Base-by-base conservation (phyloP, 2,329 filamentous ascomycete species). In the Sporothrix humicola region DNA sequence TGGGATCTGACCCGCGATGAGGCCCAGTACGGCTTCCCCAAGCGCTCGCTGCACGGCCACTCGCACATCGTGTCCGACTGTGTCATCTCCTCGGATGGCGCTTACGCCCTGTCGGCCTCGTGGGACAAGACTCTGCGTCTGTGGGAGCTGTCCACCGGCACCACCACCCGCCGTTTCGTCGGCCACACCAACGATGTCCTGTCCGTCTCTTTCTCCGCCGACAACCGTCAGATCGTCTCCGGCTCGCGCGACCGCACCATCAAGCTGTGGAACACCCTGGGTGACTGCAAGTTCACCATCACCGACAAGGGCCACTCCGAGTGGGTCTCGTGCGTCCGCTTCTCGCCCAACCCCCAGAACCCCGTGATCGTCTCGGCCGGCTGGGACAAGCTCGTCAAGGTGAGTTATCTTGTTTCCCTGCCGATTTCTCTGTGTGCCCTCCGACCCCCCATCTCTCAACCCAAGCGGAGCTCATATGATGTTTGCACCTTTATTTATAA, bases 251-350 rank as follows among this genome's bases (percentile, higher is more conserved):
- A 99, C 90, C 92, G 94, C 85, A 94, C 93, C 83, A 98, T 99
- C 91, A 99, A 98, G 93, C 92, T 99, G 82, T 99, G 96, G 96
- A 99, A 99, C 91, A 99, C 96, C 81, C 94, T 99, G 79, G 96
- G 96, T 87, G 96, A 99, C 91, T 99, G 96, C 95, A 99, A 99
- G 91, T 99, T 91, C 92, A 99, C 95, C 89, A 98, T 99, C 90
- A 97, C 94, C 87, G 96, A 99, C 85, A 99, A 99, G 93, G 96
- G 96, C 84, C 96, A 99, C 91, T 94, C 94, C 86, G 96, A 99
- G 87, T 99, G 96, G 96, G 96, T 97, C 81, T 98, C 95, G 77
- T 98, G 95, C 89, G 96, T 99, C 80, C 93, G 96, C 86, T 99
- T 99, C 93, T 97, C 93, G 87, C 96, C 96, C 84, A 99, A 99